Base-by-base conservation (phyloP, 495 filamentous ascomycete species). In the Neurospora sp. region DNA sequence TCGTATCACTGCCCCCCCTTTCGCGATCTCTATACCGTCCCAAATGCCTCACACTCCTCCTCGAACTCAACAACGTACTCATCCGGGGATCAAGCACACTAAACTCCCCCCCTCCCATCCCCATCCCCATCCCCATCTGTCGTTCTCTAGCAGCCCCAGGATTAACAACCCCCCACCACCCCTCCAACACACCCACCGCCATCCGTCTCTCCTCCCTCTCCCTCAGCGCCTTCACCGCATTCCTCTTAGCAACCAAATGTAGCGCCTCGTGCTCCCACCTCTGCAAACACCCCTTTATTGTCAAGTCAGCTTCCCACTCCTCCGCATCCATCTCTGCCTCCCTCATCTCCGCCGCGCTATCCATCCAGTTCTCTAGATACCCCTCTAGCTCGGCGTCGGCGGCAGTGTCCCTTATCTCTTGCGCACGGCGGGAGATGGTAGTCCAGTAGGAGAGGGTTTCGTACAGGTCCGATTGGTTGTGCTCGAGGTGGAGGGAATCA, bases 201-300 rank as follows among this genome's bases (percentile, higher is more conserved):
- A 76, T 40, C 27, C 79, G 71, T 42, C 71, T 42, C 0, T 79
- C 76, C 65, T 79, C 78, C 44, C 74, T 76, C 12, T 79, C 74
- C 22, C 71, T 71, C 16, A 82, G 31, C 4, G 77, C 75, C 3
- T 40, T 40, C 10, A 75, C 77, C 14, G 77, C 75, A 37, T 73
- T 73, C 10, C 71, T 69, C 22, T 71, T 73, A 31, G 76, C 71
- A n/a, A 71, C 65, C 9, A 74, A 44, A 71, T 81, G 79, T 4
- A 82, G 71, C 3, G 68, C 68, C 41, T 82, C 74, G n/a, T 79
- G 78, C 45, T 81, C 80, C 79, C 79, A 81, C 10, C 37, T 68
- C 31, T 74, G 71, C 74, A 73, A 75, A 45, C 74, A 76, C 4
- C 39, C 31, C 9, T 38, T 69, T 3, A 75, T 71, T 3, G 69